These are phyloP conservation scores for Hypholoma fasciculare DNA, from an alignment of 768 basidiomycete genomes.

Conservation along the genomic window DNA sequence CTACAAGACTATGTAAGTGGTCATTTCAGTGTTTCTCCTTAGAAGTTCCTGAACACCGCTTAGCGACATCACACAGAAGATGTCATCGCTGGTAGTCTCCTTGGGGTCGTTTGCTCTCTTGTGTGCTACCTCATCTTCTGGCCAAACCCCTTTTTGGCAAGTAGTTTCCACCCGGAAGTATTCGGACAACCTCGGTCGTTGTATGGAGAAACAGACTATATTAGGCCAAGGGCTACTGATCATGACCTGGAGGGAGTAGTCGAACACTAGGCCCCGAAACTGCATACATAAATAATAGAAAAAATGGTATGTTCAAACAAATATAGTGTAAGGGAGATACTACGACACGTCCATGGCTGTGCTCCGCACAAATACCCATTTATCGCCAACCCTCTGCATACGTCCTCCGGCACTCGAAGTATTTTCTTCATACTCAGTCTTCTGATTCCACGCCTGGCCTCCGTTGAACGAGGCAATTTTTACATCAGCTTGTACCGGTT, in stretches of 20 bases:
- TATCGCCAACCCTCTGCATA: slow-evolving; percentile 73
- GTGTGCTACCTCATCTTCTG: slow-evolving; percentile 62
- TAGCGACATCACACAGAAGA: slow-evolving; percentile 73
- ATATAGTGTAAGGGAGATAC: slow-evolving; percentile 16
- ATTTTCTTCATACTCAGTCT: slow-evolving; percentile 8
- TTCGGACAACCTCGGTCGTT: slow-evolving; percentile 42
- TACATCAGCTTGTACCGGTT: slow-evolving; percentile 11
- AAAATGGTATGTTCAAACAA: slow-evolving; percentile 17
- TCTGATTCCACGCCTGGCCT: slow-evolving; percentile 10
- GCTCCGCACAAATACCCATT: slow-evolving; percentile 68
- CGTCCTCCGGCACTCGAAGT: slow-evolving; percentile 33
- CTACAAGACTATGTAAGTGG: slow-evolving; percentile 64
- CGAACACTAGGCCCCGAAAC: slow-evolving; percentile 37
- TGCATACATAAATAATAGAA: slow-evolving; percentile 32
- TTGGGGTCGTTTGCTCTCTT: slow-evolving; percentile 51
- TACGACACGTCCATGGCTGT: slow-evolving; percentile 29
- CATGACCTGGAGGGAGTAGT: slow-evolving; percentile 51
- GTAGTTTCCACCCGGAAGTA: slow-evolving; percentile 29
- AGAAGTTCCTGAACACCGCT: not conserved
- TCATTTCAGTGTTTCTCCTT: not conserved
- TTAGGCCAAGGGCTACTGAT: slow-evolving; percentile 27
- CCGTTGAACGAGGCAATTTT: slow-evolving; percentile 3
- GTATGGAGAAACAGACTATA: slow-evolving; percentile 30
- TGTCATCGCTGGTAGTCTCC: slow-evolving; percentile 60
- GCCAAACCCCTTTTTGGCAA: slow-evolving; percentile 57